Evolutionary conservation across 129 eudicot species (phyloP).

Genomic region (Daucus carota): DH1_v3.0 NC_030381.2:44805001-44805500

Average conservation of each 20-base stretch:
- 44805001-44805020: conserved; percentile 49
- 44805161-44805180: conserved; percentile 44
- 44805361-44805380: conserved; percentile 49
- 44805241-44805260: conserved; percentile 61
- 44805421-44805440: conserved; percentile 79
- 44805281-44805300: conserved; percentile 28
- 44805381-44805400: conserved; percentile 52
- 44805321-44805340: conserved; percentile 80
- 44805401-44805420: conserved; percentile 80
- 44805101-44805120: conserved; percentile 64
- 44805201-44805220: conserved; percentile 52
- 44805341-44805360: conserved; percentile 57
- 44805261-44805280: conserved; percentile 42
- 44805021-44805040: conserved; percentile 70
- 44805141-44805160: conserved; percentile 42
- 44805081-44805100: conserved; percentile 43
- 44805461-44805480: conserved; percentile 47
- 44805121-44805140: conserved; percentile 33
- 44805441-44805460: conserved; percentile 55
- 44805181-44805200: conserved; percentile 46
- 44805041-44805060: conserved; percentile 35
- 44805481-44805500: conserved; percentile 44
- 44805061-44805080: conserved; percentile 39
- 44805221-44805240: conserved; percentile 60
- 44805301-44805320: conserved; percentile 51